A percentile compares a stretch with the other conserved stretches of the same genome.
Evolutionary conservation across 2,329 filamentous ascomycete species (phyloP).

Genomic region (Stagonosporopsis tanaceti): DNA sequence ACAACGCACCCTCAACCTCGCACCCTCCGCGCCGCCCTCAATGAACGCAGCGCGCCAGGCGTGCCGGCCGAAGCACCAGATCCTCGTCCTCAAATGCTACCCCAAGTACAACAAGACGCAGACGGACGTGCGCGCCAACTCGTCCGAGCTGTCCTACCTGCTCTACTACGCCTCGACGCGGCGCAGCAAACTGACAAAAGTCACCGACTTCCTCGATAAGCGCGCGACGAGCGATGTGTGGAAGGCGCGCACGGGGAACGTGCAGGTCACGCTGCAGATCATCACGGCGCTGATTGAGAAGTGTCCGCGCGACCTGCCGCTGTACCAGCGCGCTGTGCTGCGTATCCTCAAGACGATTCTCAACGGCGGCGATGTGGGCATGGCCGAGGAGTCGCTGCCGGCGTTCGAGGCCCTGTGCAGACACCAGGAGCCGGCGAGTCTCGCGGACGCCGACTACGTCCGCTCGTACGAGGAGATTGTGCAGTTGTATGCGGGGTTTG

Average conservation of each 20-base stretch:
- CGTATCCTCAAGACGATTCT: slow-evolving; percentile 85
- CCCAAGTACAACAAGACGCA: slow-evolving; percentile 86
- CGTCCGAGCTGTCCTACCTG: slow-evolving; percentile 94
- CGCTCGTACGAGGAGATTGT: slow-evolving; percentile 85
- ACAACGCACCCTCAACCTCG: background rate
- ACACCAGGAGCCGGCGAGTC: slow-evolving; percentile 83
- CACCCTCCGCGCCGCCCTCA: slow-evolving; percentile 14
- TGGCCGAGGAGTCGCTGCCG: slow-evolving; percentile 88
- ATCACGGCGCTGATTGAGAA: slow-evolving; percentile 92
- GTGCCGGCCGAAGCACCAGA: slow-evolving; percentile 92
- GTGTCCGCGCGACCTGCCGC: slow-evolving; percentile 84
- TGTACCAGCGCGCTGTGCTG: slow-evolving; percentile 86
- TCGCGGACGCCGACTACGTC: slow-evolving; percentile 85
- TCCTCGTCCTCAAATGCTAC: slow-evolving; percentile 95
- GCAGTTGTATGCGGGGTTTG: slow-evolving; percentile 78
- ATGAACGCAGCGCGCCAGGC: slow-evolving; percentile 68
- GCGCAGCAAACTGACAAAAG: slow-evolving; percentile 94
- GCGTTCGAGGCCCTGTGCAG: slow-evolving; percentile 90
- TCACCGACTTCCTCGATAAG: slow-evolving; percentile 92
- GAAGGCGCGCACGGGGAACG: slow-evolving; percentile 86
- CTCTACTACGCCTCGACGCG: slow-evolving; percentile 96
- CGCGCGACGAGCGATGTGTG: slow-evolving; percentile 91
- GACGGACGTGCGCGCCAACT: slow-evolving; percentile 93
- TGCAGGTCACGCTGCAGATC: slow-evolving; percentile 94
- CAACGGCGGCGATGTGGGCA: slow-evolving; percentile 84